Evolutionary conservation across 805 yeast species (phyloP), one percentile per base, ranked within the genome.

Genomic region (Wickerhamomyces queroliae): DNA sequence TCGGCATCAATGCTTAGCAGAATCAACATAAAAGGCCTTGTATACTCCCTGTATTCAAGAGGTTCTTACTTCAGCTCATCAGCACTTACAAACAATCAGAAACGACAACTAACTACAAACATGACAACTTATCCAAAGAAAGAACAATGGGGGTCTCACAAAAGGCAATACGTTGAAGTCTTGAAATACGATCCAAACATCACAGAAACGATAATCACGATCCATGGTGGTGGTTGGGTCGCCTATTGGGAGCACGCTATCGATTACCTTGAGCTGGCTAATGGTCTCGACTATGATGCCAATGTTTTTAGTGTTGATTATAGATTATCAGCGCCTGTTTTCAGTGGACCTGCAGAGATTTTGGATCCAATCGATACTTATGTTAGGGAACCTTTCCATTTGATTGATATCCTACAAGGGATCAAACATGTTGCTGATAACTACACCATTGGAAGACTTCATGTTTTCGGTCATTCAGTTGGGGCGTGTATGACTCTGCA

Each of bases 191-290:
- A 26, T 15, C 37, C 24, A 12, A 7, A 2, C 3, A 3, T 24
- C 6, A 13, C 17, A 20, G 31, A 35, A 15, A 25, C 37, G 10
- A 25, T 35, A 2, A 16, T 35, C 3, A 15, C 27, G 15, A 25
- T 35, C 12, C 37, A 35, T 27, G 37, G 37, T 7, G 37, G 37
- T 35, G 30, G 30, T 7, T 27, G 30, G 30, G 17, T 27, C 13
- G 30, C 30, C 4, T 26, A 25, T 17, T 18, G 13, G 9, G 30
- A 35, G 12, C 30, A 35, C 5, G 29, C 31, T 12, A 10, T 24
- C 17, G 37, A 35, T 18, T 25, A 24, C 10, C 7, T 24, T n/a
- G 17, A 10, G 4, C 18, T 35, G 23, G 18, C 20, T 3, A 7
- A 28, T 7, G 18, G 27, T 7, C 16, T 25, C 7, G 12, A 26